These are phyloP conservation scores for Trichoderma simmonsii DNA, from an alignment of 2,329 filamentous ascomycete species.

Conservation along the genomic window DNA sequence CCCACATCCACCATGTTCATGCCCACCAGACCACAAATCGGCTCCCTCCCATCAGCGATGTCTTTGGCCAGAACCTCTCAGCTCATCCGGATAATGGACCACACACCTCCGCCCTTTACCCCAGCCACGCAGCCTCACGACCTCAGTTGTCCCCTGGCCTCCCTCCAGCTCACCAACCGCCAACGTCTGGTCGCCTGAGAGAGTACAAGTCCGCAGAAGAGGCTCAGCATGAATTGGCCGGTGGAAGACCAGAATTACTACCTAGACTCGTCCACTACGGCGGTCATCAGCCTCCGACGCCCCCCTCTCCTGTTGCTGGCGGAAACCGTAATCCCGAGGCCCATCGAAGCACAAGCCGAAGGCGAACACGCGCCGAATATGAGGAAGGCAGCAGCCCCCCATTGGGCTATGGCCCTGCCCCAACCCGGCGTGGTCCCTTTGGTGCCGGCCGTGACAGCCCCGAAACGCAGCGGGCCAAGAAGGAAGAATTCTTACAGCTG, in stretches of 20 bases:
- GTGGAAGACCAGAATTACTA: constrained; percentile 86
- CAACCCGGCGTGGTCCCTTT: constrained; percentile 65
- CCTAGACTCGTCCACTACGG: constrained; percentile 95
- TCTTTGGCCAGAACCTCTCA: constrained; percentile 79
- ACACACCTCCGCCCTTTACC: constrained; percentile 44
- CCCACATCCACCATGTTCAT: constrained; percentile 86
- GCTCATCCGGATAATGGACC: constrained; percentile 55
- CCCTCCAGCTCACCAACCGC: constrained; percentile 52
- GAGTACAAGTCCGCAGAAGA: constrained; percentile 97
- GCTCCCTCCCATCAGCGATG: constrained; percentile 88
- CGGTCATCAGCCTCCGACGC: constrained; percentile 88
- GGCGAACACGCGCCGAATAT: constrained; percentile 84
- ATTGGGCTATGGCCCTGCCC: constrained; percentile 67
- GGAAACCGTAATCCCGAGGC: constrained; percentile 46
- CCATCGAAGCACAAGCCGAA: constrained; percentile 61
- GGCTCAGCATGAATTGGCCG: constrained; percentile 83
- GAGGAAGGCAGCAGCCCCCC: constrained; percentile 89
- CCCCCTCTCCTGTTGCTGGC: constrained; percentile 72
- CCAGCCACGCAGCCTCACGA: constrained; percentile 60
- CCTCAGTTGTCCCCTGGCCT: constrained; percentile 77
- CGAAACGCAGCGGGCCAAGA: constrained; percentile 79
- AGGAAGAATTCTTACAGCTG: constrained; percentile 83
- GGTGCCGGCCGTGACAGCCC: constrained; percentile 79
- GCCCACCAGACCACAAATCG: constrained; percentile 88
- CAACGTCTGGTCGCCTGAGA: constrained; percentile 62